Evolutionary conservation across 169 alveolate species (phyloP).

Genomic region (Sarcocystis neurona): DNA sequence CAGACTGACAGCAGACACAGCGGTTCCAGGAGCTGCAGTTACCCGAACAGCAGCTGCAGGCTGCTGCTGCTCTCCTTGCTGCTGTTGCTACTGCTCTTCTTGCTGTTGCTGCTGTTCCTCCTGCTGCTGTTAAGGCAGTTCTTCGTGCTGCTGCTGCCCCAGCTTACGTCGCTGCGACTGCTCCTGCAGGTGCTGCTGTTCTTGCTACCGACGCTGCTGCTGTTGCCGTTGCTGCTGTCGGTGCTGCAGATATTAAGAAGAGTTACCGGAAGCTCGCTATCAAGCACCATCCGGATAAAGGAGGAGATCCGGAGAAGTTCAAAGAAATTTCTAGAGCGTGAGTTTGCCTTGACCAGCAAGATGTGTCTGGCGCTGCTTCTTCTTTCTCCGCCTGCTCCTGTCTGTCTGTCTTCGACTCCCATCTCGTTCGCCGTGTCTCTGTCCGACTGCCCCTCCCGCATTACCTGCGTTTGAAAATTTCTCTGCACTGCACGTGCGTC

Average conservation of each 20-base stretch:
- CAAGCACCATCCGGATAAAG: constrained; percentile 98
- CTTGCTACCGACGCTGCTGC: neutral
- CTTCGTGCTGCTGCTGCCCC: no score
- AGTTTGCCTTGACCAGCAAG: constrained; percentile 14
- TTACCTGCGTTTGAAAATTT: neutral
- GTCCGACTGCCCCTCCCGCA: neutral
- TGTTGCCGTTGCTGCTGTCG: neutral
- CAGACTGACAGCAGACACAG: no score
- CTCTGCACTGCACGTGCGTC: no score
- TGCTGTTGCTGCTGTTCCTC: no score
- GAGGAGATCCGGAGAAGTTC: constrained; percentile 97
- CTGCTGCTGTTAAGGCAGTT: no score
- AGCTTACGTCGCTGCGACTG: no score
- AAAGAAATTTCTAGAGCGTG: constrained; percentile 95
- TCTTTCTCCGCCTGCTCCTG: neutral
- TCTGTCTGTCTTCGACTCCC: neutral
- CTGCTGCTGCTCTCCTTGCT: no score
- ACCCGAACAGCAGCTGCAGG: no score
- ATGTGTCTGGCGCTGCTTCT: neutral
- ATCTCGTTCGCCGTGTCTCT: neutral
- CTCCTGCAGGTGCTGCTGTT: no score
- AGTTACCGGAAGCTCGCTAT: constrained; percentile 94
- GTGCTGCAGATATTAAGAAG: constrained; percentile 89
- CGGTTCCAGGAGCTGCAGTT: no score
- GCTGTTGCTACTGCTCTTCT: no score